Conservation (phyloP, 2,329 filamentous ascomycete genomes). For the Fusarium veterinarium region DNA sequence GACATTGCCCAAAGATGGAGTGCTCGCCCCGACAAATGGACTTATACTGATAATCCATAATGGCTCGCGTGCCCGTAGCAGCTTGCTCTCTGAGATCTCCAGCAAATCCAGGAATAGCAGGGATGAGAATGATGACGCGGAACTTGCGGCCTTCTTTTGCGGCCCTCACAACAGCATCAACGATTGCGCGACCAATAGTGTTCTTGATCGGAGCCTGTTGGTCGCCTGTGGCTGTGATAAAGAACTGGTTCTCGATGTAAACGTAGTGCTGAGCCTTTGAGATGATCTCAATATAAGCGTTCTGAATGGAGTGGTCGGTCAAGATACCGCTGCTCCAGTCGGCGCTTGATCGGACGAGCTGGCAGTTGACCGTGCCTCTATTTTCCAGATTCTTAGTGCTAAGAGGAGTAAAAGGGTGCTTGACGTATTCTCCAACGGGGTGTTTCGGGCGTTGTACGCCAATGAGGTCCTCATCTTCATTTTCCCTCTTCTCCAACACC, state of each 20-base stretch:
- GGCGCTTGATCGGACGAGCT: conserved; percentile 87
- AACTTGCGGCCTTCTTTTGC: conserved; percentile 88
- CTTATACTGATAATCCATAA: conserved; percentile 99
- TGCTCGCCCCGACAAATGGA: conserved; percentile 92
- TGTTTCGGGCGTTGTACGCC: conserved; percentile 90
- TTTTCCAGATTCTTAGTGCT: conserved; percentile 71
- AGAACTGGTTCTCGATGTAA: conserved; percentile 99
- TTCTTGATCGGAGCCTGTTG: conserved; percentile 89
- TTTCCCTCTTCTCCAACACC: conserved; percentile 78
- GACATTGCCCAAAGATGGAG: conserved; percentile 86
- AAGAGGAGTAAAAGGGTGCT: conserved; percentile 80
- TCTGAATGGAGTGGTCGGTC: conserved; percentile 86
- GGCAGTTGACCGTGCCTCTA: conserved; percentile 81
- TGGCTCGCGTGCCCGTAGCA: conserved; percentile 87
- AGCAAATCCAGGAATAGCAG: conserved; percentile 92
- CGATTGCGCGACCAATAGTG: conserved; percentile 86
- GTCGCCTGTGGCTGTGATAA: conserved; percentile 94
- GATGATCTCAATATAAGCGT: conserved; percentile 87
- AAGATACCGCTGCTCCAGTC: conserved; percentile 96
- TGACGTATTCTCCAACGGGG: conserved; percentile 86
- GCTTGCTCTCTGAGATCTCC: conserved; percentile 87
- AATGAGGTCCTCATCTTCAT: conserved; percentile 84
- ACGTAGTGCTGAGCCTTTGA: conserved; percentile 89
- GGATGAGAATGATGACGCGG: conserved; percentile 88
- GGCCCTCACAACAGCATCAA: conserved; percentile 87